These are phyloP conservation scores for Oldenlandia corymbosa DNA, from an alignment of 257 asterid genomes.

Conservation along the genomic window DNA sequence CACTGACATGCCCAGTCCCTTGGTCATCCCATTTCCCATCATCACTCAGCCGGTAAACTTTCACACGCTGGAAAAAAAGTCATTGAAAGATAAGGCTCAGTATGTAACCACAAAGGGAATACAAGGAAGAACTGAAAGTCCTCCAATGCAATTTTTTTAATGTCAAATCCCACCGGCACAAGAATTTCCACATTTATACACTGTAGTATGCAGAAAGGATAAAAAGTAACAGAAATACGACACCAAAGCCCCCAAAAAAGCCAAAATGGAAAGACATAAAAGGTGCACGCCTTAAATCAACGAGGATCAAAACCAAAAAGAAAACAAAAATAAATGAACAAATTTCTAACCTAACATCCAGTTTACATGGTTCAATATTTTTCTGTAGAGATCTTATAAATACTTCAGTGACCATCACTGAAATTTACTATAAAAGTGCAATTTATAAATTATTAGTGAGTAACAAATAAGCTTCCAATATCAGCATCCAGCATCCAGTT, in stretches of 20 bases:
- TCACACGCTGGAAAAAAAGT: conserved; percentile 67
- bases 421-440: neutral
- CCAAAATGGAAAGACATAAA: too few relatives aligned
- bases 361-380: neutral
- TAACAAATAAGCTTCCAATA: neutral
- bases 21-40: conserved; percentile 99
- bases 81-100: neutral
- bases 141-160: neutral
- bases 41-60: conserved; percentile 83
- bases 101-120: neutral
- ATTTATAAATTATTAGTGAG: neutral
- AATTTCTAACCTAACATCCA: neutral
- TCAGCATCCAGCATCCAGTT: neutral
- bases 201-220: too few relatives aligned
- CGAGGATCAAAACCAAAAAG: too few relatives aligned
- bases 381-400: neutral
- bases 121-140: neutral
- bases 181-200: too few relatives aligned
- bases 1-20: conserved; percentile 97
- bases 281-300: too few relatives aligned
- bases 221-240: too few relatives aligned
- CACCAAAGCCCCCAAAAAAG: too few relatives aligned
- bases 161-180: neutral
- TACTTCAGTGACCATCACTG: neutral
- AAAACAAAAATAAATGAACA: too few relatives aligned